phyloP scores from a whole-genome alignment of 2,329 filamentous ascomycete genomes.

The Penicillium brasilianum region DNA sequence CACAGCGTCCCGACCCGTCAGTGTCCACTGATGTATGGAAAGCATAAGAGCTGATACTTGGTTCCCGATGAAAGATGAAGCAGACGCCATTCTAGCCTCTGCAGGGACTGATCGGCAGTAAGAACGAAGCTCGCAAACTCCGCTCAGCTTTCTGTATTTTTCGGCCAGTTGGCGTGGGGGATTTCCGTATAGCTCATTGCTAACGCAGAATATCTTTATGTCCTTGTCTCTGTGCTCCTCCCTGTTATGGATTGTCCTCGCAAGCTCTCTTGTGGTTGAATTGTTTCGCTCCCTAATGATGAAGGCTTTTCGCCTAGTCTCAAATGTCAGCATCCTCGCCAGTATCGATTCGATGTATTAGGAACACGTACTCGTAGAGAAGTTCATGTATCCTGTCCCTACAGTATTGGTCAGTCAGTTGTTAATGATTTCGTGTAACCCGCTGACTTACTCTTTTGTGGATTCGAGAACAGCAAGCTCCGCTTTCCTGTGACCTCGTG shows the following conservation, averaged over 20 bases:
- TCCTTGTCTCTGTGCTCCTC: background rate
- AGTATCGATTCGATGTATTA: background rate
- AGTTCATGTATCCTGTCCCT: background rate
- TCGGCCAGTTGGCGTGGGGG: background rate
- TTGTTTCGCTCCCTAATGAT: background rate
- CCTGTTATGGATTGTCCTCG: background rate
- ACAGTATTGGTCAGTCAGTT: background rate
- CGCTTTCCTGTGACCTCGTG: background rate
- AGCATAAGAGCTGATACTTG: background rate
- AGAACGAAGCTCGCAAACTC: background rate
- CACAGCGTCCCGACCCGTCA: background rate
- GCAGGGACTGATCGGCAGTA: background rate
- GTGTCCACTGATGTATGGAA: background rate
- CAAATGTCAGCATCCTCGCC: background rate
- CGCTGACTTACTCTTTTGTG: background rate
- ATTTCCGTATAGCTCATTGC: conserved; percentile 1
- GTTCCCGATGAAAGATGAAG: background rate
- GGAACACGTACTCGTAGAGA: background rate
- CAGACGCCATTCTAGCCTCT: background rate
- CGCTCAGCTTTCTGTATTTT: background rate
- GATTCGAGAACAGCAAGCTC: background rate
- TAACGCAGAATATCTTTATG: background rate
- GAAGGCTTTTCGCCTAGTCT: background rate
- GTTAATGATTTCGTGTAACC: background rate
- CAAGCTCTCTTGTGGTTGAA: background rate